Base-by-base conservation (phyloP, 2,329 filamentous ascomycete genomes). In the Rhexocercosporidium sp. region DNA sequence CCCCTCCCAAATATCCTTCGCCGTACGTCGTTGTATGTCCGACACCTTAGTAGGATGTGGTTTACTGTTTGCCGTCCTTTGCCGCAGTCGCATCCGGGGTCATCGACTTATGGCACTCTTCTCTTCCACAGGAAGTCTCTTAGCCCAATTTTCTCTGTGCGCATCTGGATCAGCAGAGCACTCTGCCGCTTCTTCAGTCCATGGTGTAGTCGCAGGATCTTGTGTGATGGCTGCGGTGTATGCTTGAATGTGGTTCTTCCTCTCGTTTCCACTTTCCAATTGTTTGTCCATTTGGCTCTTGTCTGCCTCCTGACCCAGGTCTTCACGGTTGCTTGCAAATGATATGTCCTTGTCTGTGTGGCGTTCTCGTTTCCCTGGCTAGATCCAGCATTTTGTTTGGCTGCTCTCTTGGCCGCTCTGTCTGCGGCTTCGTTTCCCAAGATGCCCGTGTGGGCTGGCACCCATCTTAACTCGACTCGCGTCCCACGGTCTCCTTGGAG, bases 381-480 rank as follows among this genome's bases (percentile, higher is more conserved):
- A n/a, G n/a, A n/a, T n/a, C n/a, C n/a, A n/a, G n/a, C n/a, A n/a
- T n/a, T n/a, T n/a, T n/a, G n/a, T n/a, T n/a, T n/a, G n/a, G n/a
- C n/a, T n/a, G n/a, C n/a, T n/a, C n/a, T n/a, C n/a, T n/a, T n/a
- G n/a, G n/a, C n/a, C n/a, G n/a, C n/a, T n/a, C n/a, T n/a, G n/a
- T n/a, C n/a, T n/a, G n/a, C n/a, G n/a, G n/a, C n/a, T n/a, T n/a
- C n/a, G n/a, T 71, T 71, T 51, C 68, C 69, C 53, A 22, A 39
- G 68, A 71, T 68, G 59, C 69, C 68, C 12, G 51, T 68, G 59
- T 71, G 65, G 14, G 56, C 56, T 37, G 34, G 59, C 16, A 46
- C 39, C 59, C 25, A 61, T 27, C 62, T 65, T 34, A 70, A 53
- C 53, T 70, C 66, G n/a, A 69, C 54, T 14, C 39, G 39, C 54